Conservation (phyloP, 2,329 filamentous ascomycete species). For the Geosmithia flava region DNA sequence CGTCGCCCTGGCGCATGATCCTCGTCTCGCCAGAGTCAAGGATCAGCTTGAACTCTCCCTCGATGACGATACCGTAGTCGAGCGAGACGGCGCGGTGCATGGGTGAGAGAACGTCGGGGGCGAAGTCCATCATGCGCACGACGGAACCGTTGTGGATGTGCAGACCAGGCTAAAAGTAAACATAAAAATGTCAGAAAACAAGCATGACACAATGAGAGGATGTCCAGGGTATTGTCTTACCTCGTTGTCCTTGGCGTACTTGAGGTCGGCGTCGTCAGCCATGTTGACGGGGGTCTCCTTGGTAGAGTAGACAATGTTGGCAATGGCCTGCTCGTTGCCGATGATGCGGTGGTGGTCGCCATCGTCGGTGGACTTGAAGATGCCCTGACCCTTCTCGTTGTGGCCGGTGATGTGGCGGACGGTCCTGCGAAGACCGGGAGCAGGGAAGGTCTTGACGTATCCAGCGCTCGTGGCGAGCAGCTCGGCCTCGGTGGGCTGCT, state of each 20-base stretch:
- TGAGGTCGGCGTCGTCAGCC: constrained; percentile 9
- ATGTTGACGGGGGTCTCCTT: constrained; percentile 10
- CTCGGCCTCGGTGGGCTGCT: background rate
- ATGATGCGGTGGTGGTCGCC: constrained; percentile 14
- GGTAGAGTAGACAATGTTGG: constrained; percentile 16
- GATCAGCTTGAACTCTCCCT: constrained; percentile 37
- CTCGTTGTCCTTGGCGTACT: constrained; percentile 4
- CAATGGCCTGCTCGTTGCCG: constrained; percentile 10
- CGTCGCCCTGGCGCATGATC: constrained; percentile 34
- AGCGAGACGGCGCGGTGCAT: constrained; percentile 42
- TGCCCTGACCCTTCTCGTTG: constrained; percentile 8
- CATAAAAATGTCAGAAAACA: too few relatives aligned
- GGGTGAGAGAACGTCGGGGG: constrained; percentile 19
- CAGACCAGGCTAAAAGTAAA: background rate
- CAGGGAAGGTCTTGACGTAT: constrained; percentile 2
- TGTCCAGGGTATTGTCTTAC: too few relatives aligned
- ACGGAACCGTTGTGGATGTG: constrained; percentile 24
- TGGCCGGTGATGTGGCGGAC: constrained; percentile 7
- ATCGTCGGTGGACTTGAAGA: constrained; percentile 12
- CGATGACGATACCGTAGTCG: constrained; percentile 42
- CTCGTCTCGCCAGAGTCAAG: constrained; percentile 37
- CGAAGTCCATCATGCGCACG: constrained; percentile 34
- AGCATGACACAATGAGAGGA: too few relatives aligned
- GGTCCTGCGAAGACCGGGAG: constrained; percentile 5
- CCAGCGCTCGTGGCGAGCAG: background rate